Base-by-base conservation (phyloP, 2,329 filamentous ascomycete genomes). In the Cordyceps militaris region DNA sequence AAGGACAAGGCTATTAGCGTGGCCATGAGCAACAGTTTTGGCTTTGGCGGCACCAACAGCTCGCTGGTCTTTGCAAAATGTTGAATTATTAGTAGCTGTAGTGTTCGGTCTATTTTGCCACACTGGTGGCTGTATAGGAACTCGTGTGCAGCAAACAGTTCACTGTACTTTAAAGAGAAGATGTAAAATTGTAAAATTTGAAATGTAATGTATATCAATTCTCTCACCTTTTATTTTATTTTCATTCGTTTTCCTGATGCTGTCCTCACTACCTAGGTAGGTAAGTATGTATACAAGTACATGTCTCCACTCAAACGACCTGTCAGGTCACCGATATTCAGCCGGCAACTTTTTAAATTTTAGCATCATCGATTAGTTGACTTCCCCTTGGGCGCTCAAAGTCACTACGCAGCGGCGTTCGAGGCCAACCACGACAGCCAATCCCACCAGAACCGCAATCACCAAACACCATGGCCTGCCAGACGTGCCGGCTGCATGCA, bases 31-130 rank as follows among this genome's bases (percentile, higher is more conserved):
- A 99, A 99, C 67, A 97, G 93, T 69, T 99, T 99, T 74, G 94
- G 94, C 0, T 99, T 99, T 74, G 94, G 94, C 11, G 94, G 94
- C 16, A 97, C 93, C 1, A 99, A 99, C 74, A 92, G 93, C 43
- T 91, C 85, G 56, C 75, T 99, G 38, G 91, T 91, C 54, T 93
- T 97, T 66, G 80, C 80, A 8, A 69, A 63, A 54, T 49, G 19
- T 16, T 38, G 16, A 51, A 21, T n/a, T n/a, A n/a, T n/a, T n/a
- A n/a, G n/a, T n/a, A 28, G 24, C 8, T 50, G 42, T 26, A 40
- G 28, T 11, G 11, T 32, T 11, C 5, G 28, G 5, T 5, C 28
- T 11, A 32, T 11, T 32, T 5, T 6, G 6, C 28, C 28, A 5
- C 28, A 32, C 6, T 5, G 28, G 28, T 32, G 28, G 28, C 10